Evolutionary conservation across 2,329 filamentous ascomycete genomes (phyloP), one percentile per base, ranked within the genome.

Genomic region (Aspergillus fructus): DNA sequence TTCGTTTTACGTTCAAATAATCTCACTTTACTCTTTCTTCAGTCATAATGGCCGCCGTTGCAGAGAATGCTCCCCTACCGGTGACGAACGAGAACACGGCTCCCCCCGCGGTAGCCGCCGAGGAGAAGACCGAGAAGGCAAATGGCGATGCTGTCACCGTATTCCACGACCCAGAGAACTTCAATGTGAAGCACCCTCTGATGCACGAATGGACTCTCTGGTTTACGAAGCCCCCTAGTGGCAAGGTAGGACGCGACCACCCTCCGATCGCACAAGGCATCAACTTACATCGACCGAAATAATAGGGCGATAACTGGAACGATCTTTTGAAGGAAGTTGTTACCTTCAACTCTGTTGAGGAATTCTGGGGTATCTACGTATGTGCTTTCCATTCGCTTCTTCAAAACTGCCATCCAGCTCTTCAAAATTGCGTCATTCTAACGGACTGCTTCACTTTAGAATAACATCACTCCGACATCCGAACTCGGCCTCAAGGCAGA

Each of bases 291-390:
- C 40, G 43, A 34, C 11, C 19, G 24, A 34, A 41, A 30, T 46
- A 45, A 27, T 65, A 96, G 91, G 92, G 91, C 64, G 92, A 97
- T 78, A 97, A 97, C 84, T 99, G 96, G 94, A 96, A 96, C 67
- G 94, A 99, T 74, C 82, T 97, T 62, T 81, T 99, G 62, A 99
- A 99, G 81, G 92, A 99, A 77, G 93, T 99, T 68, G 97, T 99
- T 71, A 97, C 91, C 56, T 97, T 99, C 71, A 91, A 96, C 80
- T 96, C 93, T 3, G 94, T 99, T 24, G 94, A 99, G 80, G 96
- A 99, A 77, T 99, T 99, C 79, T 99, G 94, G 94, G 94, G 94
- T 59, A 91, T 99, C 74, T 97, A 97, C 78, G 96, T 99, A 84
- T 75, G 93, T 82, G 40, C 56, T 58, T 34, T 49, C 6, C 8